phyloP scores from a whole-genome alignment of 2,329 filamentous ascomycete species.

The Aspergillus brunneoviolaceus region DNA sequence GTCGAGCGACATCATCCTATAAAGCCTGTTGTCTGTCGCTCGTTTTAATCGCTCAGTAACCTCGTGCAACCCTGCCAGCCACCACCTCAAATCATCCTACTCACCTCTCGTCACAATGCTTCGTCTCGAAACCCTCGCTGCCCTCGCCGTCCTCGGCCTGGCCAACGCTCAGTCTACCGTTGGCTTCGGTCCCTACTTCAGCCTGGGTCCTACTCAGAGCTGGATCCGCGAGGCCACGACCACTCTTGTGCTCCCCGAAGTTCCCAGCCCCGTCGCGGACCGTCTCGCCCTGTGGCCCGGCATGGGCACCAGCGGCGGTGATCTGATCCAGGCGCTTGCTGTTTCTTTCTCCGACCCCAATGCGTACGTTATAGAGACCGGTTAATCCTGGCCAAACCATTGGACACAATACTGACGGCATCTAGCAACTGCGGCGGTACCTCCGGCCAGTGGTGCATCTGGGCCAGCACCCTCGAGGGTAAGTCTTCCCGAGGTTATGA shows the following conservation, averaged over 20 bases:
- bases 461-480: conserved; percentile 33
- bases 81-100: neutral
- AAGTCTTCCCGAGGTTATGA: neutral
- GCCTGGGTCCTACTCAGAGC: conserved; percentile 31
- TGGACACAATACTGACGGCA: neutral
- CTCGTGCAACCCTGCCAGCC: neutral
- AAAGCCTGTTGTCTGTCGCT: neutral
- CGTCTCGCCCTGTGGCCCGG: conserved; percentile 36
- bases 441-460: conserved; percentile 34
- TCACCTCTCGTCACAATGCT: neutral
- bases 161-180: conserved; percentile 19
- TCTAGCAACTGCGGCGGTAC: conserved; percentile 30
- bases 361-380: conserved; percentile 20
- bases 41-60: neutral
- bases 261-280: conserved; percentile 26
- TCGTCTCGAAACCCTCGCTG: conserved; percentile 6
- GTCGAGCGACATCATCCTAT: neutral
- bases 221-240: conserved; percentile 35
- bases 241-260: conserved; percentile 30
- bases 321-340: conserved; percentile 34
- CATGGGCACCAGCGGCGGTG: conserved; percentile 34
- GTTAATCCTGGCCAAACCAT: no score
- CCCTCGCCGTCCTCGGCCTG: conserved; percentile 18
- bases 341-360: conserved; percentile 29
- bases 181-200: conserved; percentile 33